A percentile compares a stretch with the other conserved stretches of the same genome.
Conservation (phyloP, 768 basidiomycete species). For the Paxillus ammoniavirescens region DNA sequence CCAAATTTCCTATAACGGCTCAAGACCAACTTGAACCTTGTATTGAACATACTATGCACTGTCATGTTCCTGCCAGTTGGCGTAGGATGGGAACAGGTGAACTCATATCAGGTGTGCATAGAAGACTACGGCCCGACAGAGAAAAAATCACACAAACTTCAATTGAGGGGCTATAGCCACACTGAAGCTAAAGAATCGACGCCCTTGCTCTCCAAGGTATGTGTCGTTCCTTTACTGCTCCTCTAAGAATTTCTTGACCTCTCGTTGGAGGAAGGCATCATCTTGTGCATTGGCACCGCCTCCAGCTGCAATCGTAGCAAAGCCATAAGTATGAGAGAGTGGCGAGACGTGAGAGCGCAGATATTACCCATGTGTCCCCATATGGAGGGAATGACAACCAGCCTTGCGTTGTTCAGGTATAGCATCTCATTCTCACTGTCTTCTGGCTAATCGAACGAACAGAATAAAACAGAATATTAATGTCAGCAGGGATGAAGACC, state of each 20-base stretch:
- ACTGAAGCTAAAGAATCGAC: not conserved
- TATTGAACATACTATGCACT: too few relatives aligned
- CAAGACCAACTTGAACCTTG: too few relatives aligned
- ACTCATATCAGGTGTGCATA: too few relatives aligned
- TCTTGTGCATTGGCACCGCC: constrained; percentile 41
- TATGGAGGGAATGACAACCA: constrained; percentile 51
- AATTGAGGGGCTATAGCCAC: not conserved
- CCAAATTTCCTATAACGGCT: too few relatives aligned
- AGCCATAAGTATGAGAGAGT: not conserved
- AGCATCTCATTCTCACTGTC: constrained; percentile 49
- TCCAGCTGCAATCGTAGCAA: constrained; percentile 36
- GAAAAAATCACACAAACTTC: not conserved
- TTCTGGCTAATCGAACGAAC: constrained; percentile 43
- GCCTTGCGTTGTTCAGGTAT: constrained; percentile 38
- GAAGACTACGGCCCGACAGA: not conserved
- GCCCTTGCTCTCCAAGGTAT: not conserved
- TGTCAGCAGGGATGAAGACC: not conserved
- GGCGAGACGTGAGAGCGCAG: not conserved
- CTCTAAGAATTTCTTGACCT: constrained; percentile 46
- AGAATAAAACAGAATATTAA: not conserved
- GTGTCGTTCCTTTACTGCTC: constrained; percentile 20
- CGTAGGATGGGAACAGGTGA: too few relatives aligned
- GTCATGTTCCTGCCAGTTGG: too few relatives aligned
- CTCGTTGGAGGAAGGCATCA: constrained; percentile 39
- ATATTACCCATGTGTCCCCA: constrained; percentile 56